Evolutionary conservation across 768 basidiomycete genomes (phyloP).

Genomic region (Epithele typhae): DNA sequence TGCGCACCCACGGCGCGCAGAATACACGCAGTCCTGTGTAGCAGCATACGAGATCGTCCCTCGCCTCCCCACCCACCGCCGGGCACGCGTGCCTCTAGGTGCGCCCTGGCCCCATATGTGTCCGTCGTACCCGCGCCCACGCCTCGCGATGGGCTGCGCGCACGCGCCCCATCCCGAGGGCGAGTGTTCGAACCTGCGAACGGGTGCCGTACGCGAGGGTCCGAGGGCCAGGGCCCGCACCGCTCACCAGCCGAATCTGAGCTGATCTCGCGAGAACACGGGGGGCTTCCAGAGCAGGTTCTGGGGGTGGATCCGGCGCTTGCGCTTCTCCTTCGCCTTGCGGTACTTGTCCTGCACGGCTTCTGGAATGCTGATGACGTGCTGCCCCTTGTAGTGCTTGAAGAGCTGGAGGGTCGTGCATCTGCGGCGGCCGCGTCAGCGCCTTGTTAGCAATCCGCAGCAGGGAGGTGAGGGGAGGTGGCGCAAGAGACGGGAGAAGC

Average conservation of each 20-base stretch:
- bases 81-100: slow-evolving; percentile 10
- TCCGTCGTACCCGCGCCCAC: neutral
- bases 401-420: slow-evolving; percentile 93
- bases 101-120: slow-evolving; percentile 9
- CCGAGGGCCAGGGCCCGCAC: neutral
- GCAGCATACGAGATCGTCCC: too few relatives aligned
- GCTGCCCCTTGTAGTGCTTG: slow-evolving; percentile 93
- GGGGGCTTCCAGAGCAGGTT: slow-evolving; percentile 93
- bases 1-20: slow-evolving; percentile 16
- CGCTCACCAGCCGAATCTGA: slow-evolving; percentile 59
- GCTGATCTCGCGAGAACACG: slow-evolving; percentile 84
- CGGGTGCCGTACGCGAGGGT: too few relatives aligned
- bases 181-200: too few relatives aligned
- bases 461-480: slow-evolving; percentile 1
- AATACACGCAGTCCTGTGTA: slow-evolving; percentile 7
- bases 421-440: slow-evolving; percentile 36
- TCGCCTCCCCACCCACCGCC: too few relatives aligned
- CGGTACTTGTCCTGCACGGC: slow-evolving; percentile 88
- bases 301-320: slow-evolving; percentile 75
- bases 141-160: neutral
- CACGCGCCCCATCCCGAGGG: too few relatives aligned
- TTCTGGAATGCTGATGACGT: slow-evolving; percentile 90
- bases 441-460: slow-evolving; percentile 15
- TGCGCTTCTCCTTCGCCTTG: slow-evolving; percentile 74
- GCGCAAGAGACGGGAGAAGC: neutral